Evolutionary conservation across 169 alveolate genomes (phyloP).

Genomic region (Fabrea salina): DNA sequence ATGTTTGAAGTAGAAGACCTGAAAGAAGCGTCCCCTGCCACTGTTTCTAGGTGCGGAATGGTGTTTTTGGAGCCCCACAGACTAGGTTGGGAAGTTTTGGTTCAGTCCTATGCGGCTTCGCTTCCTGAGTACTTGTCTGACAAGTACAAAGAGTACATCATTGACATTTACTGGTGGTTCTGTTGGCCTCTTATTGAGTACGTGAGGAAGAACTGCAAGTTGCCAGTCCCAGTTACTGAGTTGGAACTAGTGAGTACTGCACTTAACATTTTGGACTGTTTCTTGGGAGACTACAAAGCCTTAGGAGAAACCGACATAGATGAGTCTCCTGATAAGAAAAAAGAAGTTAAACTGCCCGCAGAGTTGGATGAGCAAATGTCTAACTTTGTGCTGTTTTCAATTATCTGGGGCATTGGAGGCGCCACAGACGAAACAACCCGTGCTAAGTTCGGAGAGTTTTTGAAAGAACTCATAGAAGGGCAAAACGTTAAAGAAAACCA

Average conservation of each 20-base stretch:
- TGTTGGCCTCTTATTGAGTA: not conserved
- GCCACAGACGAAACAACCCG: constrained; percentile 77
- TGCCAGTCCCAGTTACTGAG: constrained; percentile 73
- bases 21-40: constrained; percentile 89
- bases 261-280: constrained; percentile 3
- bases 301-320: constrained; percentile 41
- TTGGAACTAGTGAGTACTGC: constrained; percentile 69
- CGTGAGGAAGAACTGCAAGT: constrained; percentile 47
- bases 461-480: constrained; percentile 59
- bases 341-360: constrained; percentile 71
- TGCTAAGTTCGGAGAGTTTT: constrained; percentile 57
- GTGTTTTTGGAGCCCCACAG: constrained; percentile 85
- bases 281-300: not conserved
- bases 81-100: constrained; percentile 56
- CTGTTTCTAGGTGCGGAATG: constrained; percentile 89
- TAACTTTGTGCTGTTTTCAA: constrained; percentile 62
- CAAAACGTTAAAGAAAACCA: constrained; percentile 71
- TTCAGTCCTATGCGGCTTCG: not conserved
- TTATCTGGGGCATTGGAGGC: constrained; percentile 82
- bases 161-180: not conserved
- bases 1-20: constrained; percentile 87
- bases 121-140: not conserved
- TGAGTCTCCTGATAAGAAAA: constrained; percentile 70
- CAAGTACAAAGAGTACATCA: not conserved
- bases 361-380: constrained; percentile 67